phyloP scores from a whole-genome alignment of 1,284 basidiomycete genomes.

The Cryptococcus sp. region DNA sequence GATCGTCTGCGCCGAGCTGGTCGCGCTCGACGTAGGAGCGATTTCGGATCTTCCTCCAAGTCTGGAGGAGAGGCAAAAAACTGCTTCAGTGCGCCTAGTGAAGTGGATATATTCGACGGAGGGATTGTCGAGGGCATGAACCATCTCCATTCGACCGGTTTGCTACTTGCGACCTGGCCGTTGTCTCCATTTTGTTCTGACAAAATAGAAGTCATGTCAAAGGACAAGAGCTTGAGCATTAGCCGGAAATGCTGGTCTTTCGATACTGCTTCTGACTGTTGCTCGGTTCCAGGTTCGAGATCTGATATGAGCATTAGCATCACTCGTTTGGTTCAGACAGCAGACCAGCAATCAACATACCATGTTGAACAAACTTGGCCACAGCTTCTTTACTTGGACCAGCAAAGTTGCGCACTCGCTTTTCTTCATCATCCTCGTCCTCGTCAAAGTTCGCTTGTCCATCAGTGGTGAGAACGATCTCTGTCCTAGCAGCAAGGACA shows the following conservation, averaged over 20 bases:
- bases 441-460: constrained; percentile 49
- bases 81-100: constrained; percentile 38
- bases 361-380: constrained; percentile 70
- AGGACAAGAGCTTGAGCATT: constrained; percentile 59
- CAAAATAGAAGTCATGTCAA: constrained; percentile 25
- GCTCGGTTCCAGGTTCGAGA: constrained; percentile 70
- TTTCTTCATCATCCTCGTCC: constrained; percentile 57
- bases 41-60: constrained; percentile 35
- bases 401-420: constrained; percentile 37
- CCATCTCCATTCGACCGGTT: constrained; percentile 27
- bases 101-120: constrained; percentile 31
- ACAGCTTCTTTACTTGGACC: constrained; percentile 69
- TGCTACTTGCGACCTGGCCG: constrained; percentile 8
- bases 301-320: constrained; percentile 55
- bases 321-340: no score
- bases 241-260: constrained; percentile 77
- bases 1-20: constrained; percentile 6
- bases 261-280: constrained; percentile 71
- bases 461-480: constrained; percentile 71
- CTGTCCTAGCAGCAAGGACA: constrained; percentile 66
- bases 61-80: constrained; percentile 32
- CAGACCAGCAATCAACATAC: constrained; percentile 57
- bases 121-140: constrained; percentile 34
- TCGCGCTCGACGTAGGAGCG: constrained; percentile 26
- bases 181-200: constrained; percentile 14